Evolutionary conservation across 2,329 filamentous ascomycete genomes (phyloP).

Genomic region (Sporothrix phasma): DNA sequence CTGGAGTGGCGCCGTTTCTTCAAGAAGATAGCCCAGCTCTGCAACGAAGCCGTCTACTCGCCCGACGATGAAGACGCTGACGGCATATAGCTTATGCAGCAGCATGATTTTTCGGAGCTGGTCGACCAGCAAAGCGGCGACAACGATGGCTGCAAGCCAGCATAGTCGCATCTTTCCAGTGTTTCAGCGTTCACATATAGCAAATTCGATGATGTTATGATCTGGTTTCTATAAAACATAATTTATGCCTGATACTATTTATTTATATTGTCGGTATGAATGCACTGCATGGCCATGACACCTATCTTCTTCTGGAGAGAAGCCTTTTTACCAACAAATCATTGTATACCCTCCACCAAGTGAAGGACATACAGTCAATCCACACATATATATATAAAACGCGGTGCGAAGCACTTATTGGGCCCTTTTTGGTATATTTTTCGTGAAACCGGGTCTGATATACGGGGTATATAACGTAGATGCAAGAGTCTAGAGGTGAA

Average conservation of each 20-base stretch:
- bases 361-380: too few relatives aligned
- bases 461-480: not conserved
- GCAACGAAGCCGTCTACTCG: constrained; percentile 68
- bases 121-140: not conserved
- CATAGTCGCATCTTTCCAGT: not conserved
- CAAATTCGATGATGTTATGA: constrained; percentile 2
- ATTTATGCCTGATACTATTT: not conserved
- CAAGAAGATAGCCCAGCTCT: constrained; percentile 84
- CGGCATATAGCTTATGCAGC: constrained; percentile 1
- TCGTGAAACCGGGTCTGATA: not conserved
- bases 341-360: too few relatives aligned
- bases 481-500: not conserved
- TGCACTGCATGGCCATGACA: too few relatives aligned
- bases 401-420: too few relatives aligned
- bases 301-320: too few relatives aligned
- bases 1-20: constrained; percentile 95
- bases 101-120: not conserved
- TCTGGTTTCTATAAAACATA: not conserved
- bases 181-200: not conserved
- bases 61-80: constrained; percentile 13
- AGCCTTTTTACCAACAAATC: too few relatives aligned
- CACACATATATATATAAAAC: too few relatives aligned
- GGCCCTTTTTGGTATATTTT: too few relatives aligned
- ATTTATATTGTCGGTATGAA: not conserved
- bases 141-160: not conserved